Percentiles rank a stretch among this genome's conserved stretches.
Conservation (phyloP, 1,284 basidiomycete species). For the Apiotrichum veenhuisii region DNA sequence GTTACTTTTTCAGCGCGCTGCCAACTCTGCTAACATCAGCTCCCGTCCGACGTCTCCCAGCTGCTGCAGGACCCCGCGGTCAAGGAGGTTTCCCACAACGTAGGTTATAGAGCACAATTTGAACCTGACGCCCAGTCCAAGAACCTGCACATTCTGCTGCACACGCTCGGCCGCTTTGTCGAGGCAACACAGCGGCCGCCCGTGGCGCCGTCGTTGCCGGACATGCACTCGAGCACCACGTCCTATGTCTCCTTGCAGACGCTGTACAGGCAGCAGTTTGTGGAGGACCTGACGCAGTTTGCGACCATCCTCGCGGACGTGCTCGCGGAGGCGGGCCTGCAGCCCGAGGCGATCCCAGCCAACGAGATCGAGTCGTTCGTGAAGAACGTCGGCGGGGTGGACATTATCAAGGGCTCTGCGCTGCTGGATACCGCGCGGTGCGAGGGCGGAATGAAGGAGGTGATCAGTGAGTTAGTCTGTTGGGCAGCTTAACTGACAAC, state of each 20-base stretch:
- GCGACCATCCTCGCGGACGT: conserved; percentile 39
- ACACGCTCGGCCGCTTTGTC: conserved; percentile 62
- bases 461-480: conserved; percentile 57
- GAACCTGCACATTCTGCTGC: conserved; percentile 82
- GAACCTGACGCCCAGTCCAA: conserved; percentile 49
- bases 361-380: conserved; percentile 73
- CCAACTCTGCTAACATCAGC: conserved; percentile 43
- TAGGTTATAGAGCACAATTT: conserved; percentile 21
- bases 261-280: conserved; percentile 45
- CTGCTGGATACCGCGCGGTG: conserved; percentile 62
- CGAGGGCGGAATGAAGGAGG: conserved; percentile 42
- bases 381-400: conserved; percentile 81
- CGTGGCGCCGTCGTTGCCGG: conserved; percentile 70
- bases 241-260: conserved; percentile 58
- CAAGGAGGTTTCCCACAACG: conserved; percentile 44
- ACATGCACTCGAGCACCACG: conserved; percentile 89
- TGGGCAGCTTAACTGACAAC: not conserved
- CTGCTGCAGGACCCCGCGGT: conserved; percentile 65
- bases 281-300: conserved; percentile 39
- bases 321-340: conserved; percentile 35
- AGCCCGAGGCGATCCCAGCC: conserved; percentile 51
- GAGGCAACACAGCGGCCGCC: conserved; percentile 56
- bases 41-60: conserved; percentile 63
- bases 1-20: conserved; percentile 12
- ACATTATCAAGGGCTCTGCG: conserved; percentile 67